These are phyloP conservation scores for Hortaea werneckii DNA, from an alignment of 2,329 filamentous ascomycete genomes.

Conservation along the genomic window DNA sequence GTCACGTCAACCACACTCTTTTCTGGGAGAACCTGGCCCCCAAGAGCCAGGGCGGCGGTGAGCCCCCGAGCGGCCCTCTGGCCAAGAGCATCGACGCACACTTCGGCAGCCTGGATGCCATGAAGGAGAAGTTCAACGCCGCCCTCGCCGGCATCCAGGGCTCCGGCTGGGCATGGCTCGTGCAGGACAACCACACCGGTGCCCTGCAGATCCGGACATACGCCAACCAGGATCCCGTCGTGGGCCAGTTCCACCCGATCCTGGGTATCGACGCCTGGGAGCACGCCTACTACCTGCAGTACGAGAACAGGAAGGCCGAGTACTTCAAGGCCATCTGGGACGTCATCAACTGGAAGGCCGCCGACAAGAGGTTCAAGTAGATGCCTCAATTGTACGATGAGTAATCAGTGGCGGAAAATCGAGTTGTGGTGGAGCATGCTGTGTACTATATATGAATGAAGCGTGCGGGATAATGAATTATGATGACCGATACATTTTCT, in stretches of 20 bases:
- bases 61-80: slow-evolving; percentile 49
- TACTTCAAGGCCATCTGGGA: slow-evolving; percentile 93
- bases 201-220: slow-evolving; percentile 67
- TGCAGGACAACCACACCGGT: slow-evolving; percentile 53
- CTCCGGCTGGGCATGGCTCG: slow-evolving; percentile 69
- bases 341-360: slow-evolving; percentile 90
- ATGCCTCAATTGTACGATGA: background rate
- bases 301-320: slow-evolving; percentile 93
- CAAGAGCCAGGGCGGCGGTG: slow-evolving; percentile 55
- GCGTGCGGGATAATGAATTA: no score
- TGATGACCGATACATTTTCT: no score
- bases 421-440: background rate
- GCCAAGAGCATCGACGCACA: slow-evolving; percentile 48
- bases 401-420: background rate
- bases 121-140: slow-evolving; percentile 55
- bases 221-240: slow-evolving; percentile 80
- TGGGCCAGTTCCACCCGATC: slow-evolving; percentile 71
- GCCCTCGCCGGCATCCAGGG: slow-evolving; percentile 57
- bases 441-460: background rate
- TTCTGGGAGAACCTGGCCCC: slow-evolving; percentile 65
- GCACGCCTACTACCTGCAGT: slow-evolving; percentile 92
- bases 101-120: slow-evolving; percentile 48
- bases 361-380: slow-evolving; percentile 33
- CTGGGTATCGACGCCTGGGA: slow-evolving; percentile 93
- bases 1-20: slow-evolving; percentile 57